A percentile compares a stretch with the other conserved stretches of the same genome.
phyloP scores from a whole-genome alignment of 1,139 yeast genomes.

The Debaryomyces subglobosus region DNA sequence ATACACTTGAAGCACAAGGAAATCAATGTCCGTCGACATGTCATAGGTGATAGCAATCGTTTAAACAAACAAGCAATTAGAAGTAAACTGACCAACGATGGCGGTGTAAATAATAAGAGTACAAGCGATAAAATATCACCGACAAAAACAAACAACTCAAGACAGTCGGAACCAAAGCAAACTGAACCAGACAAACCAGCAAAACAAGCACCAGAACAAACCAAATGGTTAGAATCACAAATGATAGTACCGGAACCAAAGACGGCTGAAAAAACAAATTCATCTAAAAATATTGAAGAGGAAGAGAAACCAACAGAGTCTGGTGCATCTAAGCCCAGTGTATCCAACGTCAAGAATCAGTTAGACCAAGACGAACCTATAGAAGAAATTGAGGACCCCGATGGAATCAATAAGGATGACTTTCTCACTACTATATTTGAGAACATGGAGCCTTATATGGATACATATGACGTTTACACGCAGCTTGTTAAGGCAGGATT shows the following conservation, averaged over 20 bases:
- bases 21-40: not conserved
- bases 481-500: conserved; percentile 52
- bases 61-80: not conserved
- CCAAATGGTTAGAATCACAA: not conserved
- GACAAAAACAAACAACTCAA: not conserved
- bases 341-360: not conserved
- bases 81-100: not conserved
- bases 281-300: not conserved
- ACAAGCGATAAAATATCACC: not conserved
- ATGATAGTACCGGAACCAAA: not conserved
- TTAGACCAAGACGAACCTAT: not conserved
- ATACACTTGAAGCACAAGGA: not conserved
- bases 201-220: not conserved
- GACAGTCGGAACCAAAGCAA: not conserved
- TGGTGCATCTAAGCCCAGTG: not conserved
- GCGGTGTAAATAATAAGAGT: not conserved
- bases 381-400: conserved; percentile 10
- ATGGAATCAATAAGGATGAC: conserved; percentile 16
- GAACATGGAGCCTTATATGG: conserved; percentile 53
- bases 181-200: not conserved
- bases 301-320: not conserved
- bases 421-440: conserved; percentile 41
- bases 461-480: conserved; percentile 50
- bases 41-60: not conserved
- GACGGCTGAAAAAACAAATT: not conserved